Base-by-base conservation (phyloP, 1,284 basidiomycete species). In the Fomitiporia mediterranea region DNA sequence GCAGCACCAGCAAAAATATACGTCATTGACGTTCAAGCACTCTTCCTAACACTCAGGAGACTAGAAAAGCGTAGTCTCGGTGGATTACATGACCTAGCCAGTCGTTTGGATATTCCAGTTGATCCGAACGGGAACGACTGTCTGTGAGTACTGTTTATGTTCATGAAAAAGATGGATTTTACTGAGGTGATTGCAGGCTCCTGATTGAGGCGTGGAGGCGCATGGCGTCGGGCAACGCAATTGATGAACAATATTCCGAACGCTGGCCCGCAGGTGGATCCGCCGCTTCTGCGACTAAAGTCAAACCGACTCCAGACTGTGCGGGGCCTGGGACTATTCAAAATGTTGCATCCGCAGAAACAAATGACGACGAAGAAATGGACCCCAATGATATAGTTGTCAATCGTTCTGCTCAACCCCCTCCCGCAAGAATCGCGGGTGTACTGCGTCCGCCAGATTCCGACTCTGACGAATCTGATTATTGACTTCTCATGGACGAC, bases 121-220 rank as follows among this genome's bases (percentile, higher is more conserved):
- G 59, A 64, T 28, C 54, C 59, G 2, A 61, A 63, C 23, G 55
- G 70, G 19, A 71, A 66, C 42, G 72, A 72, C 35, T 69, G 68
- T 65, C 65, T 67, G 72, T 70, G 53, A 38, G 70, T 61, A 15
- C 13, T 19, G 40, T 39, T 17, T 39, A 9, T 34, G 21, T 38
- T 42, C 23, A 9, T 28, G 32, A 11, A 27, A 2, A 15, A 25
- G n/a, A 7, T 51, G 15, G 17, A 23, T 30, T 38, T 15, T 17
- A 28, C 47, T 25, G 47, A 46, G 19, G 4, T 19, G 11, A 15
- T 6, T 51, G 25, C 35, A 59, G 57, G 27, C 53, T 59, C 21
- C 50, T 59, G 4, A 59, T 59, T 11, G 43, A 51, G 27, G 38
- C 49, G n/a, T 59, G 57, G 57, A 38, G 28, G 21, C 15, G 32